Conservation (phyloP, 1,284 basidiomycete genomes). For the Cryptococcus sp. region DNA sequence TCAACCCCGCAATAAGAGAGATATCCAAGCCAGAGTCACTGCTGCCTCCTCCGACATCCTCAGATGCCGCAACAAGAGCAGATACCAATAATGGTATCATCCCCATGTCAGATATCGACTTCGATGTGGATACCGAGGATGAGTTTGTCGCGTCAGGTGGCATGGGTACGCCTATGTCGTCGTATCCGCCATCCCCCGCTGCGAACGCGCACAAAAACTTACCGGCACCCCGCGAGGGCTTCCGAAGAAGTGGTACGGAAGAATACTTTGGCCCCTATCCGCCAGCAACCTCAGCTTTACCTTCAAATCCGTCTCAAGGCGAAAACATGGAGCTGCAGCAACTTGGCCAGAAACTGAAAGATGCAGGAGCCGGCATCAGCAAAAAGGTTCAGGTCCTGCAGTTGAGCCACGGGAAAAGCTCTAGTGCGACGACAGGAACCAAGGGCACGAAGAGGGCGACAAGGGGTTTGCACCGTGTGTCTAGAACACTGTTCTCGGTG, state of each 20-base stretch:
- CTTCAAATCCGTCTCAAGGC: conserved; percentile 1
- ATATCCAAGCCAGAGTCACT: conserved; percentile 36
- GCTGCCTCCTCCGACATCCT: conserved; percentile 9
- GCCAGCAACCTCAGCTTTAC: background rate
- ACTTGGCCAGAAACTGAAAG: conserved; percentile 34
- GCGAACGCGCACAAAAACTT: background rate
- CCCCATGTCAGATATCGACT: conserved; percentile 4
- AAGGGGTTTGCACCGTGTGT: conserved; percentile 37
- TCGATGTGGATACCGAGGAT: conserved; percentile 10
- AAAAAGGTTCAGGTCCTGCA: conserved; percentile 29
- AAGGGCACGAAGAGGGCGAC: conserved; percentile 37
- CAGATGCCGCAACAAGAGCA: background rate
- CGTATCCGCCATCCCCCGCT: conserved; percentile 14
- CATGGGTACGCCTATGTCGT: background rate
- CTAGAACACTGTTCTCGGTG: conserved; percentile 47
- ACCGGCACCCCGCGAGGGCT: background rate
- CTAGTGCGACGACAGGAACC: conserved; percentile 6
- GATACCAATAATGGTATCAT: background rate
- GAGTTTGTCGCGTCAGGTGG: background rate
- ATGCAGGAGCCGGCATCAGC: conserved; percentile 18
- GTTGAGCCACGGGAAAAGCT: conserved; percentile 27
- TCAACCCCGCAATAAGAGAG: conserved; percentile 47
- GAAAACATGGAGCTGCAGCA: conserved; percentile 28
- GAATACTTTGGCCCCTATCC: background rate
- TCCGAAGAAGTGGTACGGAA: background rate